Conservation (phyloP, 2,329 filamentous ascomycete species). For the Atkinsonella texensis region DNA sequence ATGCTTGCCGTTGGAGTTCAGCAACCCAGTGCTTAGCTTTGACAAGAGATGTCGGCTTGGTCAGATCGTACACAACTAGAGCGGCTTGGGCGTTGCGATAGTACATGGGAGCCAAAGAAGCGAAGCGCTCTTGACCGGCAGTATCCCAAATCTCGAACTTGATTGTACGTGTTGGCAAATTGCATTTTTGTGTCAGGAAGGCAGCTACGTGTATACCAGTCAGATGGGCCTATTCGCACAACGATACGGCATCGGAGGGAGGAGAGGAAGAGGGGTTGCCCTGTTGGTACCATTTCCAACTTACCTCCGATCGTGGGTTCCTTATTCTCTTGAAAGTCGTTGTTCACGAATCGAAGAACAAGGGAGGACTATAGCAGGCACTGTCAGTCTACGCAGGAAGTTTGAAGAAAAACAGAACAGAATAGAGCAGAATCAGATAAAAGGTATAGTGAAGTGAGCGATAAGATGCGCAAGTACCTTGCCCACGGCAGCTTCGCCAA, state of each 20-base stretch:
- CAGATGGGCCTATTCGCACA: not conserved
- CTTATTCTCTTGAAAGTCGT: slow-evolving; percentile 99
- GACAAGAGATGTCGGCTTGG: slow-evolving; percentile 85
- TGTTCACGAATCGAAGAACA: slow-evolving; percentile 96
- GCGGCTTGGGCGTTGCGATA: slow-evolving; percentile 97
- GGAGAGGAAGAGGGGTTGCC: not conserved
- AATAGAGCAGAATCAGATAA: not conserved
- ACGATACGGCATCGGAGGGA: not conserved
- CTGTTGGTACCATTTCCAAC: slow-evolving; percentile 15
- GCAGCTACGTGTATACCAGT: slow-evolving; percentile 48
- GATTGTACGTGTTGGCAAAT: slow-evolving; percentile 82
- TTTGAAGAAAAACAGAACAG: no score
- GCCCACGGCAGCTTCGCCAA: slow-evolving; percentile 95
- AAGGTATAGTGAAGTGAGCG: not conserved
- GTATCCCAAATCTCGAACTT: slow-evolving; percentile 98
- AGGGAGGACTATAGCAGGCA: slow-evolving; percentile 64
- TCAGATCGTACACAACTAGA: slow-evolving; percentile 96
- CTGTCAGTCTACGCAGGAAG: slow-evolving; percentile 11
- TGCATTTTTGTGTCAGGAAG: slow-evolving; percentile 98
- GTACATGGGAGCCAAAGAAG: slow-evolving; percentile 96
- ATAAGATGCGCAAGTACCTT: slow-evolving; percentile 51
- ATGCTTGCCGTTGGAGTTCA: slow-evolving; percentile 90
- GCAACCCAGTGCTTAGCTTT: slow-evolving; percentile 99
- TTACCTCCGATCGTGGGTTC: slow-evolving; percentile 96
- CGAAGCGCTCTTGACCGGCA: slow-evolving; percentile 93